Evolutionary conservation across 176 grass and related monocot genomes (phyloP).

Genomic region (Chloris gayana): DNA sequence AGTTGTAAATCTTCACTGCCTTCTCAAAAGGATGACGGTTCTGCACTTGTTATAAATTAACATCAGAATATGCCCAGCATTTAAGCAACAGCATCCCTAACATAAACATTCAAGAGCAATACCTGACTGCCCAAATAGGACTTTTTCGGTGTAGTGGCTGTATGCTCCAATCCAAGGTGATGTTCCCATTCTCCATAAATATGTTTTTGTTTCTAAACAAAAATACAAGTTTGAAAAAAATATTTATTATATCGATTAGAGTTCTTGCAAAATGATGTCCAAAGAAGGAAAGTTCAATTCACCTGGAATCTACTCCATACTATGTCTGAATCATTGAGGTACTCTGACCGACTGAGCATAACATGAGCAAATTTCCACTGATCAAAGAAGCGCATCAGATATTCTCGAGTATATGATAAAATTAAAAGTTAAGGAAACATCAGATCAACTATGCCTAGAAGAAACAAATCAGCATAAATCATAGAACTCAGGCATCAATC

Average conservation of each 20-base stretch:
- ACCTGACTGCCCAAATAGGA: slow-evolving; percentile 65
- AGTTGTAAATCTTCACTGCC: slow-evolving; percentile 83
- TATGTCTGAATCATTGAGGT: slow-evolving; percentile 71
- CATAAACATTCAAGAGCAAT: background rate
- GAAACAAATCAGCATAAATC: background rate
- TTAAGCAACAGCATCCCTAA: background rate
- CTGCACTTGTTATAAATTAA: slow-evolving; percentile 38
- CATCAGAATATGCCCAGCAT: slow-evolving; percentile 7
- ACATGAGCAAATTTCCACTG: slow-evolving; percentile 82
- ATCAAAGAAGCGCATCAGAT: slow-evolving; percentile 39
- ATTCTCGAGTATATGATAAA: slow-evolving; percentile 14
- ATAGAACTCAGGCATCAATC: slow-evolving; percentile 8
- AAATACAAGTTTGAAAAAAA: background rate
- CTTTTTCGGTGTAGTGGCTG: slow-evolving; percentile 55
- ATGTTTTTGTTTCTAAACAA: slow-evolving; percentile 43
- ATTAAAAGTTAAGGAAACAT: background rate
- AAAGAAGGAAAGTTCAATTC: background rate
- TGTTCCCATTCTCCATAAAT: slow-evolving; percentile 77
- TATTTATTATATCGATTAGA: background rate
- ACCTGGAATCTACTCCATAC: slow-evolving; percentile 63
- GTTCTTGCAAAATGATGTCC: background rate
- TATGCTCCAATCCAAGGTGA: slow-evolving; percentile 70
- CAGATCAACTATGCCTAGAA: background rate
- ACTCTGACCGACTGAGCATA: slow-evolving; percentile 52
- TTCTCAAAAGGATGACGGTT: slow-evolving; percentile 78